Conservation (phyloP, 202 grass and related monocot genomes). For the Zizania palustris region DNA sequence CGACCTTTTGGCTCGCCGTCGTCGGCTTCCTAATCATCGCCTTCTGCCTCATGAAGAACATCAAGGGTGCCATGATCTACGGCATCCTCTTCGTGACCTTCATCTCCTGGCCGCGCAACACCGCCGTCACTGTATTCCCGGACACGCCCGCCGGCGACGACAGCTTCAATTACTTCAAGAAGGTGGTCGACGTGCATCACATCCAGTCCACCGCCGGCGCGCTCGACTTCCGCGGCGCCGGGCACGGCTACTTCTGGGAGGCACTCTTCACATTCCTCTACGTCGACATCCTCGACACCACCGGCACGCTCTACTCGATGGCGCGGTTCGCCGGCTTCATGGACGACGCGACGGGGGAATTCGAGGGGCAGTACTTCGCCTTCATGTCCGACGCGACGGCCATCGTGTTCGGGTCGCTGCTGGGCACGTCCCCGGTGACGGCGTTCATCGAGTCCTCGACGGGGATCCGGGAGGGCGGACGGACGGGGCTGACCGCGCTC, state of each 20-base stretch:
- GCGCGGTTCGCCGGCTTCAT: conserved; percentile 86
- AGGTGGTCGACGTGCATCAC: conserved; percentile 75
- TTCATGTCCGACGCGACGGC: conserved; percentile 96
- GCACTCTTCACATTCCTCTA: conserved; percentile 93
- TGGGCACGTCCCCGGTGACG: conserved; percentile 89
- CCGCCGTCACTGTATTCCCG: conserved; percentile 75
- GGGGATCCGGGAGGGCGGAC: conserved; percentile 80
- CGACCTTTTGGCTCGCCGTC: conserved; percentile 86
- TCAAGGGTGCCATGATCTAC: conserved; percentile 92
- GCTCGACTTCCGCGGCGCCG: conserved; percentile 64
- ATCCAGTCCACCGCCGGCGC: conserved; percentile 76
- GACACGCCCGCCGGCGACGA: conserved; percentile 67
- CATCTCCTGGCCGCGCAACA: conserved; percentile 84
- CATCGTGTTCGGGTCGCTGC: conserved; percentile 75
- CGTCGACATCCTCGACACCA: conserved; percentile 96
- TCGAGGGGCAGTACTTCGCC: conserved; percentile 95
- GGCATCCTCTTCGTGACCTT: conserved; percentile 92
- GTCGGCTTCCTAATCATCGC: conserved; percentile 85
- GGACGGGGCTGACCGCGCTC: conserved; percentile 78
- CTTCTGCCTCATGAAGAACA: conserved; percentile 77
- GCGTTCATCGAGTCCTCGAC: conserved; percentile 93
- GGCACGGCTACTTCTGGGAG: conserved; percentile 75
- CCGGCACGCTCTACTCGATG: conserved; percentile 88
- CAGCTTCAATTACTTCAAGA: conserved; percentile 73
- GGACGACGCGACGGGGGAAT: conserved; percentile 73